Evolutionary conservation across 1,284 basidiomycete species (phyloP), one percentile per base, ranked within the genome.

Genomic region (Puccinia polysora): DNA sequence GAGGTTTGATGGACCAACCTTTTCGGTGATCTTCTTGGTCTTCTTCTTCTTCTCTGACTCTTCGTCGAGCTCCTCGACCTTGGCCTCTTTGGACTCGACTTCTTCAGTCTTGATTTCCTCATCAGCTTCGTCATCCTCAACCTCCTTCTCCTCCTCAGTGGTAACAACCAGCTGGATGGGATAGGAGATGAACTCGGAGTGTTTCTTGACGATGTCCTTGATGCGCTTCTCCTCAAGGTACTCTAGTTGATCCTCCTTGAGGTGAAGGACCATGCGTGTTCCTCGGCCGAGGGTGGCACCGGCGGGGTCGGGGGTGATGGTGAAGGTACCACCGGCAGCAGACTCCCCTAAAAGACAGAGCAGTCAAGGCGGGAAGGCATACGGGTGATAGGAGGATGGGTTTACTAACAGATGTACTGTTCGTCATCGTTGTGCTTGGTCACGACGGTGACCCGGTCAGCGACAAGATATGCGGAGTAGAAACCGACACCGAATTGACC

Each of bases 101-200:
- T 72, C 83, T 85, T 74, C 85, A 81, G 84, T 32, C 74, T 87
- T 89, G 88, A 92, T 94, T 64, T 73, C 75, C 63, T 77, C 77
- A 43, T 77, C 77, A 20, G 69, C 76, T 1, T 77, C 76, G 23
- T 78, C 77, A 47, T 79, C 78, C 71, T 78, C 78, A 45, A 79
- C 77, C 73, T 78, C 79, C 78, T 80, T 80, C 85, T 98, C 96
- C 74, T 96, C 91, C 85, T 98, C 95, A 87, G 98, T 99, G 81
- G 91, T 93, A 76, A 97, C 93, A 69, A 91, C 91, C 77, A 99
- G 87, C 82, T 98, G 94, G 80, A 98, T 99, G 76, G 95, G 96
- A 85, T 98, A 98, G 60, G 95, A 97, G 84, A 98, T 99, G 85
- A 98, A 98, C 84, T 98, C 95, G 80, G 96, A 98, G 87, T 99